Percentiles rank a stretch among this genome's conserved stretches.
Evolutionary conservation across 352 stramenopile species (phyloP).

Genomic region (Phytophthora cactorum): DNA sequence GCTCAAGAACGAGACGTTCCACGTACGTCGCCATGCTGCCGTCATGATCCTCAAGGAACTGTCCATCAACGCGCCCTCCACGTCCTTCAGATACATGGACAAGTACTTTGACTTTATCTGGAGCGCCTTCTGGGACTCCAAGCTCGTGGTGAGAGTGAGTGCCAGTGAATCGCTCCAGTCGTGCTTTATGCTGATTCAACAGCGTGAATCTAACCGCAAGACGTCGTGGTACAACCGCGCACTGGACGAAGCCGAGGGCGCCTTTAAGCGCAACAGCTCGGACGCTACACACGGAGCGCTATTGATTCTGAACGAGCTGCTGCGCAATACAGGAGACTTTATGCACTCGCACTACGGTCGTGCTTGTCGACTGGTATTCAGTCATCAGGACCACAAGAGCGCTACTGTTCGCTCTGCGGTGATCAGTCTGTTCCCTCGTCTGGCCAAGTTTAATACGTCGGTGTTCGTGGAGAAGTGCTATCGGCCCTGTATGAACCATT

Average conservation of each 20-base stretch:
- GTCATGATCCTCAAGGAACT: slow-evolving; percentile 91
- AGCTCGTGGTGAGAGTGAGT: slow-evolving; percentile 78
- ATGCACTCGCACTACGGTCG: slow-evolving; percentile 87
- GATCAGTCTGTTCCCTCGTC: slow-evolving; percentile 83
- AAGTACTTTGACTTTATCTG: slow-evolving; percentile 92
- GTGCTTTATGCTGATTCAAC: slow-evolving; percentile 87
- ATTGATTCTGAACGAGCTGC: slow-evolving; percentile 86
- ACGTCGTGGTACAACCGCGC: slow-evolving; percentile 82
- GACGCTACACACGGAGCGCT: slow-evolving; percentile 84
- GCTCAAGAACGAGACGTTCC: slow-evolving; percentile 91
- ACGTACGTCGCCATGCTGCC: slow-evolving; percentile 82
- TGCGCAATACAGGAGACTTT: slow-evolving; percentile 89
- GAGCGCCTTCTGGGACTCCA: slow-evolving; percentile 89
- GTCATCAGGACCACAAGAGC: slow-evolving; percentile 81
- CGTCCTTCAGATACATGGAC: slow-evolving; percentile 88
- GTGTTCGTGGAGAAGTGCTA: slow-evolving; percentile 88
- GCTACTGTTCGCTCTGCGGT: slow-evolving; percentile 80
- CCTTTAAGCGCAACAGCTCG: slow-evolving; percentile 76
- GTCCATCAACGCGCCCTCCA: slow-evolving; percentile 86
- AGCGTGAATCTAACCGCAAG: slow-evolving; percentile 89
- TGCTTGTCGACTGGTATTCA: slow-evolving; percentile 79
- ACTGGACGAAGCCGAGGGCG: slow-evolving; percentile 76
- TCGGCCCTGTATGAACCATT: slow-evolving; percentile 81
- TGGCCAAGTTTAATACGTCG: slow-evolving; percentile 91
- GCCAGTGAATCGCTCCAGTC: slow-evolving; percentile 85